phyloP scores from a whole-genome alignment of 257 asterid genomes.

The Thymus quinquecostatus region DNA sequence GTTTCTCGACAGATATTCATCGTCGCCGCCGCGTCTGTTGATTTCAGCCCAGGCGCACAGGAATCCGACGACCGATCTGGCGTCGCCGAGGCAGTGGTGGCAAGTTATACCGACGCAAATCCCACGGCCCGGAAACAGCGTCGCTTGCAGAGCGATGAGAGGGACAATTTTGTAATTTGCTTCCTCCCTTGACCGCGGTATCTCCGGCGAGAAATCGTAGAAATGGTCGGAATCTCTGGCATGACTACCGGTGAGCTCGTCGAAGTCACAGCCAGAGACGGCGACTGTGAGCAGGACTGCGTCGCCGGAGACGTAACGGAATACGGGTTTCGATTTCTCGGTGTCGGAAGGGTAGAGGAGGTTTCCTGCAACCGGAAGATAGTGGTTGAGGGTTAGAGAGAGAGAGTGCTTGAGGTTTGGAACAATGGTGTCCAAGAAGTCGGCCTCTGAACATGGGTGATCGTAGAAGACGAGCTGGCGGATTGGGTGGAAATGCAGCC shows the following conservation, averaged over 20 bases:
- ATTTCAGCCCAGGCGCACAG: conserved; percentile 48
- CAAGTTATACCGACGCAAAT: conserved; percentile 2
- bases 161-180: conserved; percentile 28
- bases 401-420: conserved; percentile 59
- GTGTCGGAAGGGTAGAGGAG: conserved; percentile 16
- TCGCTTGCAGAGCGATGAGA: conserved; percentile 44
- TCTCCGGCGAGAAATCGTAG: conserved; percentile 43
- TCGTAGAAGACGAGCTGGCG: conserved; percentile 53
- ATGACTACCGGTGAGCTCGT: conserved; percentile 31
- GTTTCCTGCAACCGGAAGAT: conserved; percentile 49
- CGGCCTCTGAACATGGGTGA: conserved; percentile 31
- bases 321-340: conserved; percentile 4
- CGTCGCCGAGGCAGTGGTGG: conserved; percentile 25
- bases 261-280: conserved; percentile 38
- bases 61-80: conserved; percentile 32
- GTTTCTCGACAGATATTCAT: neutral
- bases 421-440: conserved; percentile 38
- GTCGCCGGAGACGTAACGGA: conserved; percentile 39
- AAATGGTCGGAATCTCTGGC: conserved; percentile 39
- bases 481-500: conserved; percentile 45
- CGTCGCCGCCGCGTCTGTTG: conserved; percentile 23
- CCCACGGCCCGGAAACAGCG: conserved; percentile 52
- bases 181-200: conserved; percentile 29
- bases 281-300: conserved; percentile 14
- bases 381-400: conserved; percentile 51